Base-by-base conservation (phyloP, 176 grass and related monocot species). In the Bromus sterilis region DNA sequence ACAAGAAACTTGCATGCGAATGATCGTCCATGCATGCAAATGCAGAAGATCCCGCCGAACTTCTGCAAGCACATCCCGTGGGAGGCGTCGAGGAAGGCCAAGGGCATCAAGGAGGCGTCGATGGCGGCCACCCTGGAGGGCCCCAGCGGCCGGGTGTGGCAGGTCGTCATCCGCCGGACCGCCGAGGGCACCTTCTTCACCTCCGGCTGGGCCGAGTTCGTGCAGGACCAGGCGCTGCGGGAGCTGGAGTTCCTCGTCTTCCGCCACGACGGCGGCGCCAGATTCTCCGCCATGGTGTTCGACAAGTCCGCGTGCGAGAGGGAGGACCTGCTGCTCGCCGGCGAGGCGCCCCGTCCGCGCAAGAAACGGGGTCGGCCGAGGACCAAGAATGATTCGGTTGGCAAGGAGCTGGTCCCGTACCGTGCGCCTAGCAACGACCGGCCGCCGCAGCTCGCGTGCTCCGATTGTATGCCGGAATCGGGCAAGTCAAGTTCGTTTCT, bases 11-110 rank as follows among this genome's bases (percentile, higher is more conserved):
- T 66, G 32, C 4, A 32, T 79, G 61, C 16, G 16, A 48, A 41
- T 25, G 33, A n/a, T 29, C 48, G 8, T 49, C 24, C 56, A 23
- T 76, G 40, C 31, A 62, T 48, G n/a, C 44, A 51, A 14, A 49
- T 57, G 90, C 84, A 98, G 92, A 98, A 87, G 49, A 93, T 98
- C 60, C 92, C 92, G 24, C 88, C 92, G 9, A 89, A 91, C 62
- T 98, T 98, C 61, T 78, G 91, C 80, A 89, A 95, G 82, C 86
- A 93, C 66, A 87, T 98, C 63, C 86, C 81, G 3, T 85, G 76
- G 61, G 90, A 84, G 44, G 65, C 78, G 40, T 82, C 85, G 3
- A 82, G 55, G 61, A 93, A 70, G 20, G 59, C 84, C 55, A 84
- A 71, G 83, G 66, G 48, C 31, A 37, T 71, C 14, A 83, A 64